Evolutionary conservation across 164 flowering plant species (phyloP), one percentile per base, ranked within the genome.

Genomic region (grape (Vitis vinifera)): DNA sequence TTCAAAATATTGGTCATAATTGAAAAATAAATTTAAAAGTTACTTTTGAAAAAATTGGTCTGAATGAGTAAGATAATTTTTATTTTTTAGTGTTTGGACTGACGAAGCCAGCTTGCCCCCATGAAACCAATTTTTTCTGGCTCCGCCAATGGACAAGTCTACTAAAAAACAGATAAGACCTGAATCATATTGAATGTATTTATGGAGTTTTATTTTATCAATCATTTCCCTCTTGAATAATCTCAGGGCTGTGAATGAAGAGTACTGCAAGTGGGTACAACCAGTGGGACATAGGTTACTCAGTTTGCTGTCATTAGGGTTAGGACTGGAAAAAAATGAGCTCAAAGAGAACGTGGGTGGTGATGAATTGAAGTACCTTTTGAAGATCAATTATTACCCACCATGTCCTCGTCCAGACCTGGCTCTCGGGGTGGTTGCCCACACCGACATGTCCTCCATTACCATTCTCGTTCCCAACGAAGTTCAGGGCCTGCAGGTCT

Each of bases 351-450:
- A 81, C 0, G 56, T 68, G 10, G 92, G 90, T 9, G 89, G 89
- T 3, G 89, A 83, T 0, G 81, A 83, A 0, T 23, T 83, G 73
- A 59, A 49, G n/a, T 82, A 77, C 68, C 57, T 83, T 37, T 17
- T 86, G 65, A 88, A 88, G 62, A 88, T 88, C 3, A 88, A 88
- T 67, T 85, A 81, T 51, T 88, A 88, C 73, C 92, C 92, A 15
- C 87, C 88, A 17, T 88, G 92, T 59, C 92, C 92, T 2, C 75
- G 86, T 11, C 92, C 90, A 4, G 92, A 88, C n/a, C 75, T 88
- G 50, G 83, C 81, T 14, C 83, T 86, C 0, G 92, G 92, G 0
- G 87, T 88, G 66, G 76, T 56, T 57, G 83, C 86, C 14, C 92
- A 88, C 75, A 88, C 90, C 4, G 92, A 86, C 64, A 71, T 83